Percentiles rank a stretch among this genome's conserved stretches.
phyloP scores from a whole-genome alignment of 768 basidiomycete genomes.

The Trametes sanguinea region DNA sequence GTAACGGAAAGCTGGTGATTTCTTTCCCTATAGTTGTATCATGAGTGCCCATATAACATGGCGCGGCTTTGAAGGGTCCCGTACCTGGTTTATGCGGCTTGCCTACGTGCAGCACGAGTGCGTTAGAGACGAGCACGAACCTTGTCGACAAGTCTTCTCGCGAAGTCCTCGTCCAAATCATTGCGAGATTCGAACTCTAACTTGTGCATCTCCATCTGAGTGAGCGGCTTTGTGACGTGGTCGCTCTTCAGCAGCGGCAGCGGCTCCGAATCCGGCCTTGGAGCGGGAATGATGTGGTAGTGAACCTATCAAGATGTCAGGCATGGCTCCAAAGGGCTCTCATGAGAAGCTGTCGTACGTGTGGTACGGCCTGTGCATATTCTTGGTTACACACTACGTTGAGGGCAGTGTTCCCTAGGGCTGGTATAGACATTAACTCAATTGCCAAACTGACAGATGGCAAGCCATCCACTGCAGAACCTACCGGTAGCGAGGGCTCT shows the following conservation, averaged over 20 bases:
- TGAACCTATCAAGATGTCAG: constrained; percentile 52
- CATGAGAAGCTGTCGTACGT: constrained; percentile 44
- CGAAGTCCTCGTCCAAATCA: constrained; percentile 64
- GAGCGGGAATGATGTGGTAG: constrained; percentile 77
- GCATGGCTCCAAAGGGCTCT: not conserved
- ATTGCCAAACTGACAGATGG: not conserved
- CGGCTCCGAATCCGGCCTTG: constrained; percentile 31
- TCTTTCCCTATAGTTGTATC: no score
- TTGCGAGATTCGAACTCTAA: constrained; percentile 58
- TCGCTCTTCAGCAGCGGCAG: constrained; percentile 10
- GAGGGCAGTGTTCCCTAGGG: constrained; percentile 62
- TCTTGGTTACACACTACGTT: constrained; percentile 83
- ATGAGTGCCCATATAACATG: no score
- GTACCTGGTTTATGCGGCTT: no score
- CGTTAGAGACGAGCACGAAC: constrained; percentile 39
- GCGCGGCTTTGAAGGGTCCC: no score
- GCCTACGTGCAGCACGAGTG: no score
- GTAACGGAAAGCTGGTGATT: no score
- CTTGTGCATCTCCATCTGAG: constrained; percentile 57
- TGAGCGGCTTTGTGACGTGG: constrained; percentile 35
- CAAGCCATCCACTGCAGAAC: constrained; percentile 11
- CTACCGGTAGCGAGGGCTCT: constrained; percentile 63
- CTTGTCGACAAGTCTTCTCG: constrained; percentile 42
- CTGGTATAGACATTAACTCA: constrained; percentile 36
- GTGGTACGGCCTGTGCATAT: constrained; percentile 79